phyloP scores from a whole-genome alignment of 2,329 filamentous ascomycete species.

The Claviceps arundinis region DNA sequence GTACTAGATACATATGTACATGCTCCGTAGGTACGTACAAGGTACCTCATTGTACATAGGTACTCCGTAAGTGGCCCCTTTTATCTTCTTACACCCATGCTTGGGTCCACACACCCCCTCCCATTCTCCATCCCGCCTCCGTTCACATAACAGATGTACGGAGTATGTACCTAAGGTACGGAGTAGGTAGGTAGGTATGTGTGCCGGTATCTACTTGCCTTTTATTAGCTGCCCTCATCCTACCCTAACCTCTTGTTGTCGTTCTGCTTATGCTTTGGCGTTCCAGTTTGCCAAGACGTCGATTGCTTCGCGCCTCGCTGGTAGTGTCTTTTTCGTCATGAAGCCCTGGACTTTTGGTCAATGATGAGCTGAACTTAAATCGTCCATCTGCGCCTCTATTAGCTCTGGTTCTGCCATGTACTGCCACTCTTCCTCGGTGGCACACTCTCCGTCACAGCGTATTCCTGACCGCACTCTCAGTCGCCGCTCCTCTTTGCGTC shows the following conservation, averaged over 20 bases:
- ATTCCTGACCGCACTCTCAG: conserved; percentile 9
- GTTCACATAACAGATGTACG: neutral
- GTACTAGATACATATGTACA: too few relatives aligned
- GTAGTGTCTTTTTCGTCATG: neutral
- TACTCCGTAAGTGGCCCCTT: neutral
- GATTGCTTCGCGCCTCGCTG: neutral
- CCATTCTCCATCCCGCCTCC: neutral
- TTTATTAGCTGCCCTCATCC: neutral
- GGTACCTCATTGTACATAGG: too few relatives aligned
- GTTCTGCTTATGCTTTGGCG: neutral
- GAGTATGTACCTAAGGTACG: neutral
- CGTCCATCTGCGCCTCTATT: conserved; percentile 2
- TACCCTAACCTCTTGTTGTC: neutral
- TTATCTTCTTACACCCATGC: neutral
- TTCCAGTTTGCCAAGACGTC: conserved; percentile 1
- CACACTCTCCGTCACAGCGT: conserved; percentile 8
- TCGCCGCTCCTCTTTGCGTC: conserved; percentile 4
- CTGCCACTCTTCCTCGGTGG: conserved; percentile 10
- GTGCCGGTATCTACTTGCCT: neutral
- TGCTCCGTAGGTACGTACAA: too few relatives aligned
- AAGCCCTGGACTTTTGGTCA: conserved; percentile 3
- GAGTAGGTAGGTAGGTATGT: too few relatives aligned
- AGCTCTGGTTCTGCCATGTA: conserved; percentile 20
- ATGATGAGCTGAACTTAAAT: conserved; percentile 5
- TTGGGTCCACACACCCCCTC: neutral